Evolutionary conservation across 2,329 filamentous ascomycete genomes (phyloP), one percentile per base, ranked within the genome.

Genomic region (Fusarium robinianum): DNA sequence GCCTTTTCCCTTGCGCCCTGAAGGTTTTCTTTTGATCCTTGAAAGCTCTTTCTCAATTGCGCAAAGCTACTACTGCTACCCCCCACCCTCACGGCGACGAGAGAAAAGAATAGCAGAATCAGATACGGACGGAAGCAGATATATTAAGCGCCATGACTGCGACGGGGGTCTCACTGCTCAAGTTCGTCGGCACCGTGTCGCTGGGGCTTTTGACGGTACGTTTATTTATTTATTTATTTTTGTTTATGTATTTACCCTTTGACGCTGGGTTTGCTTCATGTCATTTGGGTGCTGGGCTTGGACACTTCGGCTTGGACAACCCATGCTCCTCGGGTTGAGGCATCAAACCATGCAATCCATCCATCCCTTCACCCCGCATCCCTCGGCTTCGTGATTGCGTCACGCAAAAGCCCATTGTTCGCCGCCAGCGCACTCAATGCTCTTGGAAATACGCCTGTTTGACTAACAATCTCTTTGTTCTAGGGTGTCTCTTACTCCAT

Each of bases 161-260:
- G 60, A 83, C 78, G 61, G 82, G 83, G 63, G 77, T 96, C 63
- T 84, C 88, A 42, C 73, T 87, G 68, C 83, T 88, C 73, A 96
- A 97, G 74, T 96, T 96, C 68, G 87, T 96, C 58, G 92, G 92
- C 63, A 95, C 90, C 37, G 81, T 95, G 57, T 92, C 87, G 61
- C 79, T 96, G 45, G 92, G 92, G 53, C 79, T 96, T 44, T 73
- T 95, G 68, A 96, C 90, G 47, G 90, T 95, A 80, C 63, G 86
- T 75, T 32, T 23, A 42, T 23, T 29, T 22, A n/a, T 36, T 14
- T 29, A 21, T 29, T 12, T n/a, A n/a, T n/a, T n/a, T n/a, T n/a
- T n/a, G n/a, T n/a, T n/a, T n/a, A n/a, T n/a, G n/a, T n/a, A n/a
- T n/a, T n/a, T n/a, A n/a, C n/a, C n/a, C n/a, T n/a, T n/a, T n/a